Evolutionary conservation across 78 protist species (phyloP), one percentile per base, ranked within the genome.

Genomic region (Creolimax fragrantissima): DNA sequence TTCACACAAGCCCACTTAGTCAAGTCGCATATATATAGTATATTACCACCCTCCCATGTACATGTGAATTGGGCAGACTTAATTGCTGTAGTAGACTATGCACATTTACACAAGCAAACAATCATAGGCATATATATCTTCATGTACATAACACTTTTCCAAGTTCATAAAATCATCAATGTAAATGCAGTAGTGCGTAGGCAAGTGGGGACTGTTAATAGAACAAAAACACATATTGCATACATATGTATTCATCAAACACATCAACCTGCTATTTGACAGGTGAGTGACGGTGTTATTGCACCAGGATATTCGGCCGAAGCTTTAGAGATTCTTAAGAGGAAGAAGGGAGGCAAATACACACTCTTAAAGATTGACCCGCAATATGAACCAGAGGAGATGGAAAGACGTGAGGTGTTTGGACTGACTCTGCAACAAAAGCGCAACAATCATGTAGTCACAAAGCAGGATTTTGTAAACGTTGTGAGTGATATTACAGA

Each of bases 321-420:
- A 67, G 97, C 97, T 6, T 90, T 96, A n/a, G 95, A 90, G 66
- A 86, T 96, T 58, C 93, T 96, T 17, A 0, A 4, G 85, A 90
- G 90, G 11, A 96, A 96, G 96, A 94, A 96, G 96, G 91, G 92
- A 2, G 97, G 96, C 67, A 44, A 41, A 85, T 94, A 89, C 92
- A 89, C 93, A 37, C 84, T 93, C 37, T 45, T 90, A 41, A 41
- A 88, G 89, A 89, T 93, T 83, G 95, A 93, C 91, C 95, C 95
- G 39, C 42, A 42, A 45, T 93, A 66, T 85, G 83, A 43, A 66
- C 93, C 95, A 3, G 81, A 89, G 37, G 90, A 42, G 81, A 32
- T 39, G 42, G 95, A 94, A 84, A 17, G 35, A 35, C 88, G 95
- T n/a, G 37, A 85, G 11, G 88, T 94, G 45, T 91, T 88, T 47